Evolutionary conservation across 768 basidiomycete species (phyloP).

Genomic region (Dendrothele bispora): DNA sequence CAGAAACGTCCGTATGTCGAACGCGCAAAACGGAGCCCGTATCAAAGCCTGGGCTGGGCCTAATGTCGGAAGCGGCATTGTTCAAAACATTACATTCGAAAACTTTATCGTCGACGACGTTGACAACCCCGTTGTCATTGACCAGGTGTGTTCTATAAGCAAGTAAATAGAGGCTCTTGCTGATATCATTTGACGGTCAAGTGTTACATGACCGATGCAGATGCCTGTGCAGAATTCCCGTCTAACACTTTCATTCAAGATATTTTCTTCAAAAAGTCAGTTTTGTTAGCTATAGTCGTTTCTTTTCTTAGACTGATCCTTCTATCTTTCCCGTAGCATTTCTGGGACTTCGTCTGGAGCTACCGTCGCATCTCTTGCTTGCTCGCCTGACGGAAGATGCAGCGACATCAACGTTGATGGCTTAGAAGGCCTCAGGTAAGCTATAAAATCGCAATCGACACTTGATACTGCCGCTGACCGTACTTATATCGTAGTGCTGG

Average conservation of each 20-base stretch:
- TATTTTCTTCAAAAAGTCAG: conserved; percentile 52
- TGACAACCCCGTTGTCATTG: conserved; percentile 60
- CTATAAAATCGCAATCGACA: conserved; percentile 8
- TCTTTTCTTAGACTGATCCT: background rate
- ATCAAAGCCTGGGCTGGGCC: conserved; percentile 70
- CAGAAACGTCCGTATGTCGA: conserved; percentile 59
- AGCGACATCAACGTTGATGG: conserved; percentile 46
- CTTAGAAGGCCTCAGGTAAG: conserved; percentile 45
- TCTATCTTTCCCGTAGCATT: conserved; percentile 35
- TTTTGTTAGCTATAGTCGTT: no score
- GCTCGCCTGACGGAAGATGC: conserved; percentile 56
- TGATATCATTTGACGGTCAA: conserved; percentile 16
- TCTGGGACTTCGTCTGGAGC: conserved; percentile 56
- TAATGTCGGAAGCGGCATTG: conserved; percentile 57
- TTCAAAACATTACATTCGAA: conserved; percentile 56
- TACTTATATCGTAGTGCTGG: conserved; percentile 28
- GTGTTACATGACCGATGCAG: conserved; percentile 50
- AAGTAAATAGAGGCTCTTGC: background rate
- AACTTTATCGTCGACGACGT: conserved; percentile 53
- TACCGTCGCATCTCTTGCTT: conserved; percentile 53
- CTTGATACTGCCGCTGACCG: background rate
- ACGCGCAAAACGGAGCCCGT: conserved; percentile 64
- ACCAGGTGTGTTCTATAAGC: conserved; percentile 36
- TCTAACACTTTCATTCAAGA: conserved; percentile 58
- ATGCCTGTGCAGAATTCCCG: conserved; percentile 52